Base-by-base conservation (phyloP, 768 basidiomycete genomes). In the Cystofilobasidium bisporidii region DNA sequence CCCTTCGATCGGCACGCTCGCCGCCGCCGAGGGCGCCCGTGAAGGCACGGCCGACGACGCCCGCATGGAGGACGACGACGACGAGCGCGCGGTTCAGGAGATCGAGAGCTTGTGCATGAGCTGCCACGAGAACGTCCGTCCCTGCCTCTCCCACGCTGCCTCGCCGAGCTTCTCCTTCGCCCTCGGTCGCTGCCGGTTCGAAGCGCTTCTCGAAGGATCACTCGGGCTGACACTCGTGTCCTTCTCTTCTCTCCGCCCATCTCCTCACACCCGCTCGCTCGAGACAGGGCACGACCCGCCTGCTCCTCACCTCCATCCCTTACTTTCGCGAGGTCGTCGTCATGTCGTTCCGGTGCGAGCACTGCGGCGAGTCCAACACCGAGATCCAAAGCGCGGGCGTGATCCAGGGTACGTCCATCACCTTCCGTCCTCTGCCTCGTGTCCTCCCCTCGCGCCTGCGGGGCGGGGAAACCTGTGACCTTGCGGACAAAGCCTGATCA, bases 331-430 rank as follows among this genome's bases (percentile, higher is more conserved):
- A 99, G 76, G 86, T 98, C 61, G 88, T 99, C 71, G 84, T 98
- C 69, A 91, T 94, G 85, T 93, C 91, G 45, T 99, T 99, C 80
- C 83, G 87, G 65, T 99, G 96, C 75, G 90, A 94, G 66, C 86
- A 91, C 73, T 99, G 96, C 73, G 92, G 91, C 12, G 78, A 81
- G 71, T 76, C 81, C 47, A 98, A 99, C 77, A 99, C 94, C 76
- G 94, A 98, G 78, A 86, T 94, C 55, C 91, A 97, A 73, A 84
- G 89, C 11, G 96, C 96, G 0, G 88, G 89, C 9, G 76, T 81
- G 61, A 92, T 94, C 64, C 82, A 88, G 81, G 85, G 93, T 89
- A 73, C 48, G 36, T 65, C 41, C 11, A 15, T n/a, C 26, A 28
- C 43, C 24, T 22, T 24, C 5, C 33, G 14, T 64, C 47, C 36